Evolutionary conservation across 2,329 filamentous ascomycete genomes (phyloP), one percentile per base, ranked within the genome.

Genomic region (Pseudogymnoascus sp.): DNA sequence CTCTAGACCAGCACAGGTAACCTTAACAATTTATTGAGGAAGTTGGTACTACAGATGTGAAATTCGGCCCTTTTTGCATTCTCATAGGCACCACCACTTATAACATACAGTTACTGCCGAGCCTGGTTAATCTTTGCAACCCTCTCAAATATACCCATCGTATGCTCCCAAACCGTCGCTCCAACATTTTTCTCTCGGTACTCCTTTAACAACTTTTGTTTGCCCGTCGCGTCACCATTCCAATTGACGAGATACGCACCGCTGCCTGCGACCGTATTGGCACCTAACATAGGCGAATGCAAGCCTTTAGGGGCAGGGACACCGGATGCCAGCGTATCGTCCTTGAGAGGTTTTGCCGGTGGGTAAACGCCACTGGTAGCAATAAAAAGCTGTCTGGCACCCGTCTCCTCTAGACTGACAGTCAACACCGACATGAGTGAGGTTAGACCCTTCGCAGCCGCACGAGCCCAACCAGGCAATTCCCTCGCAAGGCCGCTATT

Each of bases 401-500:
- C 70, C 3, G 66, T 69, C 63, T 72, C 70, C 8, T 71, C 66
- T 22, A 41, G 25, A 2, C 64, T 45, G 7, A 66, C 64, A 4
- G 60, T 22, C 14, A 69, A 64, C 4, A 60, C 62, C 23, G 11
- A 58, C 4, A 69, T 8, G 8, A 70, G 8, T 5, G 67, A 65
- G 11, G 30, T 62, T 5, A 66, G 28, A 5, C 63, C 23, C 25
- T 67, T 69, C 12, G 65, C 2, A 12, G 35, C 42, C 4, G 30
- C 49, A n/a, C 67, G 60, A 8, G 63, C 67, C 60, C 60, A 61
- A 5, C n/a, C 14, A 14, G 41, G 39, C 8, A 70, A 28, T 22
- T 69, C 72, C 61, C 77, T 75, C 11, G 71, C 70, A 45, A 79
- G 71, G 1, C 75, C 76, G 0, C 78, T 80, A 60, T 78, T 76